phyloP scores from a whole-genome alignment of 768 basidiomycete species.

The Hygrophoropsis aurantiaca region DNA sequence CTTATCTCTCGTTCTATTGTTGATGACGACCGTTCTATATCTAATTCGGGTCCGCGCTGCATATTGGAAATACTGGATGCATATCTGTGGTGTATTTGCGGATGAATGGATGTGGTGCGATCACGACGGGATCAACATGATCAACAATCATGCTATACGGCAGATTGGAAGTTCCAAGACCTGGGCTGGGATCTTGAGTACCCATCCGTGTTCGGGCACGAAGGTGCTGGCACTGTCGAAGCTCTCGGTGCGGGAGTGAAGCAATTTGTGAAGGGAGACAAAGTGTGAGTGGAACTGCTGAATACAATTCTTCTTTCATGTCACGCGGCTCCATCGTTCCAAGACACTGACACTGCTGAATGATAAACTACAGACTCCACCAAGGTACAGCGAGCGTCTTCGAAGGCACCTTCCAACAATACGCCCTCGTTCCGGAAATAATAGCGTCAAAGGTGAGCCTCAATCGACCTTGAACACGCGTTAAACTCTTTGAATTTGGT shows the following conservation, averaged over 20 bases:
- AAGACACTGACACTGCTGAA: no score
- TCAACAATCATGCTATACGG: no score
- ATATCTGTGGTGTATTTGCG: no score
- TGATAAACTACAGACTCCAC: no score
- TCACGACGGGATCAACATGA: no score
- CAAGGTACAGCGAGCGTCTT: conserved; percentile 17
- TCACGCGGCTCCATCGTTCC: no score
- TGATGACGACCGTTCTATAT: no score
- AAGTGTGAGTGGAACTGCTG: conserved; percentile 23
- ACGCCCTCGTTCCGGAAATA: conserved; percentile 26
- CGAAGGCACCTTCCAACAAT: conserved; percentile 34
- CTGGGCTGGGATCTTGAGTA: conserved; percentile 22
- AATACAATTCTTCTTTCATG: no score
- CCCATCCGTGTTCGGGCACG: conserved; percentile 20
- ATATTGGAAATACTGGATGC: no score
- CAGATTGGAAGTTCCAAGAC: conserved; percentile 43
- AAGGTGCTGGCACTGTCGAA: conserved; percentile 25
- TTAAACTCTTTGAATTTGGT: neutral
- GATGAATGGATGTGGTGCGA: no score
- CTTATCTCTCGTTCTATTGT: no score
- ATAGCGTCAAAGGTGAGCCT: conserved; percentile 29
- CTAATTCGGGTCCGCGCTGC: no score
- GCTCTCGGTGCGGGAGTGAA: conserved; percentile 27
- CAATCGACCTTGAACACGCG: neutral
- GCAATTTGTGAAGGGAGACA: conserved; percentile 27